A percentile compares a stretch with the other conserved stretches of the same genome.
Evolutionary conservation across 371 early-diverging fungal genomes (phyloP).

Genomic region (Mucor piriformis): DNA sequence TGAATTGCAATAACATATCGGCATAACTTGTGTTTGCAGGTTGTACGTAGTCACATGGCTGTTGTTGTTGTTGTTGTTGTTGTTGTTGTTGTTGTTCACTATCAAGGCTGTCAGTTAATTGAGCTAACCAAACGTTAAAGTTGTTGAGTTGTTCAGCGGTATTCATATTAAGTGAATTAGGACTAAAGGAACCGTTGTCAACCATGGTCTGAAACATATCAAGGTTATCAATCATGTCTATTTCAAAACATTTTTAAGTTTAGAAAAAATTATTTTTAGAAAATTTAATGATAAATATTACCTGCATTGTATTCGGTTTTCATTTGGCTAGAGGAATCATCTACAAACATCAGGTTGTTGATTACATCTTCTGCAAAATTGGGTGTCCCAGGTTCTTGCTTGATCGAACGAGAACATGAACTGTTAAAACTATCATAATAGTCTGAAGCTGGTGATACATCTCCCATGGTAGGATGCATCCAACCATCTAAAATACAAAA

Average conservation of each 20-base stretch:
- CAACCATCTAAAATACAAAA: constrained; percentile 17
- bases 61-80: constrained; percentile 7
- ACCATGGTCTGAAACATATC: constrained; percentile 24
- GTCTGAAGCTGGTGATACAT: constrained; percentile 24
- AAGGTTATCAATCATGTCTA: constrained; percentile 28
- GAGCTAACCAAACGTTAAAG: constrained; percentile 22
- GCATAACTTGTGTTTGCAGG: constrained; percentile 2
- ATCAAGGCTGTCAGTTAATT: constrained; percentile 22
- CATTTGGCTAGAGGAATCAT: constrained; percentile 14
- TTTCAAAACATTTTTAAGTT: neutral
- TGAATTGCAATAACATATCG: constrained; percentile 23
- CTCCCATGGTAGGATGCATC: constrained; percentile 7
- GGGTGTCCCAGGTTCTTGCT: constrained; percentile 24
- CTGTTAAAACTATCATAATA: constrained; percentile 23
- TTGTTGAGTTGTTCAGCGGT: constrained; percentile 21
- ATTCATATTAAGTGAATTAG: constrained; percentile 16
- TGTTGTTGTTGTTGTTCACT: constrained; percentile 5
- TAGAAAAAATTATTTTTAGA: neutral
- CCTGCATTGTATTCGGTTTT: constrained; percentile 31
- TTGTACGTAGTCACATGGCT: constrained; percentile 1
- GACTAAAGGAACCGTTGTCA: constrained; percentile 24
- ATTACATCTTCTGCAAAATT: constrained; percentile 14
- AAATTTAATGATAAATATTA: constrained; percentile 6
- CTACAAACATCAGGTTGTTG: constrained; percentile 24
- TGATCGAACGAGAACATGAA: constrained; percentile 8